These are phyloP conservation scores for Henckelia pumila DNA, from an alignment of 257 asterid species.

Conservation along the genomic window DNA sequence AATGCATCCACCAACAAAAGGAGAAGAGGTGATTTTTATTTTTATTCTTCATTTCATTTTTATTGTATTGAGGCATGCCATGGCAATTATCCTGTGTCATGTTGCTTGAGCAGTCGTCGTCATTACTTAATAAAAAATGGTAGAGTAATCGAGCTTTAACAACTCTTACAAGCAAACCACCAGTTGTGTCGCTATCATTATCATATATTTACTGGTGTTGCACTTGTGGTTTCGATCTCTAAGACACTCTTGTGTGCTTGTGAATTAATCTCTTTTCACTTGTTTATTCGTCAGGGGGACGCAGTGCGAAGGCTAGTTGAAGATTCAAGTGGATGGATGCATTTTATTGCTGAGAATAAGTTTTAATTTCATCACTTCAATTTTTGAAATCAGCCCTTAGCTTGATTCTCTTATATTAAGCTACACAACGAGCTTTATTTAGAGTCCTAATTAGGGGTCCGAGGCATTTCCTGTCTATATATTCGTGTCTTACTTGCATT, in stretches of 20 bases:
- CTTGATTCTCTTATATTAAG: constrained; percentile 23
- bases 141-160: no score
- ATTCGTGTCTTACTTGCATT: constrained; percentile 22
- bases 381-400: constrained; percentile 24
- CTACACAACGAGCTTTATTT: constrained; percentile 19
- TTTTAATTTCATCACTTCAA: constrained; percentile 17
- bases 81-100: no score
- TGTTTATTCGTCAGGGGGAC: constrained; percentile 39
- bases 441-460: constrained; percentile 21
- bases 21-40: constrained; percentile 46
- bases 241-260: neutral
- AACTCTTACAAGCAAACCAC: no score
- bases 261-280: constrained; percentile 26
- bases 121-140: no score
- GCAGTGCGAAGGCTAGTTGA: constrained; percentile 35
- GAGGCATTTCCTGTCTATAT: constrained; percentile 30
- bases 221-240: neutral
- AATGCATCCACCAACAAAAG: constrained; percentile 42
- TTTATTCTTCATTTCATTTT: neutral
- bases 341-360: constrained; percentile 20
- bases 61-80: neutral
- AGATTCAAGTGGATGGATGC: constrained; percentile 22
- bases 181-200: no score
- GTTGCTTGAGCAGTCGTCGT: no score
- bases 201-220: neutral